Conservation (phyloP, 768 basidiomycete species). For the Leccinum pellstonianum region DNA sequence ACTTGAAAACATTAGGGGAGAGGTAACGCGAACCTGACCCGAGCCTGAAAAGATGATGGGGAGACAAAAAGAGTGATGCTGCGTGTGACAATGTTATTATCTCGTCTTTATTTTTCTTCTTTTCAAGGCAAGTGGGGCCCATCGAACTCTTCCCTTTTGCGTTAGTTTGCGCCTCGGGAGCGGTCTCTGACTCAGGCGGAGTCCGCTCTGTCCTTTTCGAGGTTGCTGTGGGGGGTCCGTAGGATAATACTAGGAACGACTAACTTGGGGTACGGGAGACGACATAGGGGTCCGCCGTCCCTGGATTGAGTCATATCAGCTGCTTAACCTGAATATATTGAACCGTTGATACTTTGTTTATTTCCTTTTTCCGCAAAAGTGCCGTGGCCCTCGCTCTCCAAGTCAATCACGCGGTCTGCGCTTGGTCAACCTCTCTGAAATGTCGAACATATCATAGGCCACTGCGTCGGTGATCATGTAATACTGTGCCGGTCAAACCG, state of each 20-base stretch:
- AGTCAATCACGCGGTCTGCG: not conserved
- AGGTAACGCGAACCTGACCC: not conserved
- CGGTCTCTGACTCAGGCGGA: not conserved
- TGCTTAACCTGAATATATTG: not conserved
- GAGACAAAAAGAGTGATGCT: not conserved
- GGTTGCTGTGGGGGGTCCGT: not conserved
- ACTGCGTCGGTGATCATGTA: not conserved
- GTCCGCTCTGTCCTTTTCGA: not conserved
- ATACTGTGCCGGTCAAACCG: not conserved
- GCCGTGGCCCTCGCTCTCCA: too few species aligned
- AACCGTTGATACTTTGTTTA: not conserved
- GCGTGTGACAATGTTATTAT: not conserved
- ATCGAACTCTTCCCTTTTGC: not conserved
- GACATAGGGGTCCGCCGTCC: not conserved
- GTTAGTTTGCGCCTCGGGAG: not conserved
- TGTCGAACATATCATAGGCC: not conserved
- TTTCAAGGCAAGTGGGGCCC: not conserved
- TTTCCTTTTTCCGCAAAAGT: not conserved
- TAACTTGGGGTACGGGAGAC: too few species aligned
- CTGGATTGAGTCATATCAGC: not conserved
- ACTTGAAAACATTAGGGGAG: not conserved
- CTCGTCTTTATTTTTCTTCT: not conserved
- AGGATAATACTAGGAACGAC: not conserved
- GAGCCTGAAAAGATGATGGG: not conserved
- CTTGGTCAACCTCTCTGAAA: not conserved